Base-by-base conservation (phyloP, 371 early-diverging fungal genomes). In the Mortierella sp. region DNA sequence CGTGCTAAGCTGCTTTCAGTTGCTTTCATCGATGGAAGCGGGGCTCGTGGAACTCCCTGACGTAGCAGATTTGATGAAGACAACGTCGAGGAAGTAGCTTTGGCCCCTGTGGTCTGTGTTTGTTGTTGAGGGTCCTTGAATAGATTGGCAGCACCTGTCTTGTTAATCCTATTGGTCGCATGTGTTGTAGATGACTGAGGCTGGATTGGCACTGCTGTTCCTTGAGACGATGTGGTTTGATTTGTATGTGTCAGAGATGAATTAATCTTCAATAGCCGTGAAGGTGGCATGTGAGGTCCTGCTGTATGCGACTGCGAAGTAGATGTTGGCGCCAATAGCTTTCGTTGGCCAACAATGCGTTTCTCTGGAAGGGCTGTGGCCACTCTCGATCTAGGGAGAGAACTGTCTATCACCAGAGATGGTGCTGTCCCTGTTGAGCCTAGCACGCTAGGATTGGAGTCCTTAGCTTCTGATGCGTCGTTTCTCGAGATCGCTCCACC, bases 331-430 rank as follows among this genome's bases (percentile, higher is more conserved):
- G 59, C 12, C 20, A 26, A 10, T 16, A 70, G 73, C 18, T 47
- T 66, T 45, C 67, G 32, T 59, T 63, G 35, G n/a, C 73, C 72
- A 10, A 78, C 32, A 0, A 58, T 73, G 1, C 78, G 78, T 60
- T 73, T 78, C 37, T 73, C 78, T 14, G 73, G 70, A 30, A 78
- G 51, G 0, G 70, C 39, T 14, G 58, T 47, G 9, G 70, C 52
- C 1, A 63, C 32, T 26, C 67, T 58, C 3, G 70, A 43, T 30
- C 70, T 49, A 14, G 26, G 43, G n/a, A 63, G 12, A 39, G 39
- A 16, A 40, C 26, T 57, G 0, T 6, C 51, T 39, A 12, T 22
- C 20, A 5, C 14, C 28, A 20, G n/a, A 22, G 26, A 45, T 18
- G 5, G 37, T 12, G 32, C 37, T 18, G 30, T 59, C 6, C 24